Conservation (phyloP, 2,329 filamentous ascomycete species). For the Colletotrichum zoysiae region DNA sequence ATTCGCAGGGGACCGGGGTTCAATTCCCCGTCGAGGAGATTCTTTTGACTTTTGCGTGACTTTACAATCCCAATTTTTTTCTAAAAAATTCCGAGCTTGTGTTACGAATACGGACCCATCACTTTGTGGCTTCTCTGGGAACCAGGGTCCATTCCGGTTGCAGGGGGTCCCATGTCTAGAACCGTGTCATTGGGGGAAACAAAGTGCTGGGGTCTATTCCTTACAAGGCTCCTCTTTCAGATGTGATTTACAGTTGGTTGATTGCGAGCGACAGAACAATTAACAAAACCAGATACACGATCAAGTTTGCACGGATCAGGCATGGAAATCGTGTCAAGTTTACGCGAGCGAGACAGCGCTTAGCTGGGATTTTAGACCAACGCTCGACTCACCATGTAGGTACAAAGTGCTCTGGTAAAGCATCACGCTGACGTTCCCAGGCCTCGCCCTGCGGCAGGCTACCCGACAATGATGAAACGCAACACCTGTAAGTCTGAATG, state of each 20-base stretch:
- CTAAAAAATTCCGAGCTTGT: no score
- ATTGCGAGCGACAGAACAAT: neutral
- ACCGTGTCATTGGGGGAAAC: neutral
- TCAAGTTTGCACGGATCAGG: neutral
- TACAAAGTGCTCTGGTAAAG: neutral
- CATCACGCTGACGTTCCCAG: neutral
- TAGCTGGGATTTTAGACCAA: constrained; percentile 40
- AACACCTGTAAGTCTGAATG: no score
- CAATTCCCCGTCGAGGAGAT: constrained; percentile 40
- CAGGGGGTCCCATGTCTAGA: neutral
- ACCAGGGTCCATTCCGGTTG: neutral
- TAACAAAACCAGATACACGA: neutral
- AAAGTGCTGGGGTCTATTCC: no score
- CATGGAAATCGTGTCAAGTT: constrained; percentile 9
- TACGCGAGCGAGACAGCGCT: constrained; percentile 27
- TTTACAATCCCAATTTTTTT: neutral
- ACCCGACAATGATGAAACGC: neutral
- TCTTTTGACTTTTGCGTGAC: neutral
- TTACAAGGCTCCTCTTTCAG: neutral
- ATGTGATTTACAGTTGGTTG: neutral
- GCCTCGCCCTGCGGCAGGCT: constrained; percentile 1
- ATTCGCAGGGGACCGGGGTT: constrained; percentile 41
- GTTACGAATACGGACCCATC: neutral
- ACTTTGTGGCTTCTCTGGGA: neutral
- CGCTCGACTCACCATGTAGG: constrained; percentile 25